Conservation (phyloP, 805 yeast species). For the Yarrowia porcina region DNA sequence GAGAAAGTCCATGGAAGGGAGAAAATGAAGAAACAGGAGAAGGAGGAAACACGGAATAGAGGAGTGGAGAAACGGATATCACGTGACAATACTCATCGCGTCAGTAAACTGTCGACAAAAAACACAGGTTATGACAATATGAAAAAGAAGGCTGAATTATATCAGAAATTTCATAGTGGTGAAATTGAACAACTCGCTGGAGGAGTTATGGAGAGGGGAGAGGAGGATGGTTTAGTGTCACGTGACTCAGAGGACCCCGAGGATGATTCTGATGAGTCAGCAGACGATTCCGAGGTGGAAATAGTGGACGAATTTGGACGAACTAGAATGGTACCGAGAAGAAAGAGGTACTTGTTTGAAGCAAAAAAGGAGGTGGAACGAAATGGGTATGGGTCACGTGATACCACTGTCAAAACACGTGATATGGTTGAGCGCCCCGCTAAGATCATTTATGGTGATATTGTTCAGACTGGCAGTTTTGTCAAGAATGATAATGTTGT, state of each 20-base stretch:
- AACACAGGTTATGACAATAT: neutral
- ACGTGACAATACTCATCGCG: neutral
- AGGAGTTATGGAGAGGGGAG: slow-evolving; percentile 5
- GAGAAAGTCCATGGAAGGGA: neutral
- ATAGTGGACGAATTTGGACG: slow-evolving; percentile 20
- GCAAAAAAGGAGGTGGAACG: neutral
- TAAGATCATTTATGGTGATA: neutral
- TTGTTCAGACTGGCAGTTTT: neutral
- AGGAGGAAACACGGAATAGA: neutral
- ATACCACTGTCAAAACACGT: neutral
- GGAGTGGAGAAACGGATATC: neutral
- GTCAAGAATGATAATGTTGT: neutral
- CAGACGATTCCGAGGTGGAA: neutral
- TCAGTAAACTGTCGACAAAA: neutral
- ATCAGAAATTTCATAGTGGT: neutral
- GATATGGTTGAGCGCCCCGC: slow-evolving; percentile 3
- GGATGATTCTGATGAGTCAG: neutral
- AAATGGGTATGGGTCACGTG: neutral
- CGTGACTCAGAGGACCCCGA: neutral
- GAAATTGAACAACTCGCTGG: neutral
- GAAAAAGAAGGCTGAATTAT: neutral
- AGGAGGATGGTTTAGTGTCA: neutral
- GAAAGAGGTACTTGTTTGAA: slow-evolving; percentile 1
- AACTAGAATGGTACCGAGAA: neutral
- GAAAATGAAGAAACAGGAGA: neutral